Evolutionary conservation across 2,329 filamentous ascomycete species (phyloP), one percentile per base, ranked within the genome.

Genomic region (Emmonsiellopsis sp.): DNA sequence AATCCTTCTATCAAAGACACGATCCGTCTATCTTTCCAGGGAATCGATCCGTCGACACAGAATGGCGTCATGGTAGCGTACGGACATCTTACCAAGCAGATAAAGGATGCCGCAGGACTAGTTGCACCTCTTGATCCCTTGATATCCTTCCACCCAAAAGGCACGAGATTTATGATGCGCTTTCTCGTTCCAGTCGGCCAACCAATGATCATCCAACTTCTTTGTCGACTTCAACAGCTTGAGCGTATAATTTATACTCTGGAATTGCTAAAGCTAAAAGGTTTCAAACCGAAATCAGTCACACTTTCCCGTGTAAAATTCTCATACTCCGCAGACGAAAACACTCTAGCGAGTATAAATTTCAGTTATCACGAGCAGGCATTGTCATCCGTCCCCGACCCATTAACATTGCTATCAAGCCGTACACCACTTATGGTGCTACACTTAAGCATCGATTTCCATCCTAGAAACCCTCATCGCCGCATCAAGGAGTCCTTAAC

Each of bases 401-500:
- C 27, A 10, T 17, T 32, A 7, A 45, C 36, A 33, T 27, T 50
- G 32, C 27, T 53, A 48, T 31, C 51, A 10, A 55, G 37, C 40
- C 31, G 45, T 9, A n/a, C 27, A n/a, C 42, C 45, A 36, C 32
- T 45, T 46, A 17, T 34, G 46, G 5, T 42, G 13, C 52, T 56
- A 50, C 61, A 55, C 9, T 55, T 72, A 42, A 61, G 61, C 21
- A 65, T 73, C 42, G 60, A 57, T 13, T 70, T 73, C 53, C 61
- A 67, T 55, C 55, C 54, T 34, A 58, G 61, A 27, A 73, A 67
- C 49, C 70, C 69, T 43, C 70, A 73, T 58, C 67, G 69, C 43
- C 68, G 70, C 32, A 69, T 73, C 47, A 67, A 66, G 56, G 66
- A 68, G 48, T 58, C 70, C n/a, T 60, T 73, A 10, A 64, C 66